Base-by-base conservation (phyloP, 805 yeast genomes). In the Gaillardinia entomophila region DNA sequence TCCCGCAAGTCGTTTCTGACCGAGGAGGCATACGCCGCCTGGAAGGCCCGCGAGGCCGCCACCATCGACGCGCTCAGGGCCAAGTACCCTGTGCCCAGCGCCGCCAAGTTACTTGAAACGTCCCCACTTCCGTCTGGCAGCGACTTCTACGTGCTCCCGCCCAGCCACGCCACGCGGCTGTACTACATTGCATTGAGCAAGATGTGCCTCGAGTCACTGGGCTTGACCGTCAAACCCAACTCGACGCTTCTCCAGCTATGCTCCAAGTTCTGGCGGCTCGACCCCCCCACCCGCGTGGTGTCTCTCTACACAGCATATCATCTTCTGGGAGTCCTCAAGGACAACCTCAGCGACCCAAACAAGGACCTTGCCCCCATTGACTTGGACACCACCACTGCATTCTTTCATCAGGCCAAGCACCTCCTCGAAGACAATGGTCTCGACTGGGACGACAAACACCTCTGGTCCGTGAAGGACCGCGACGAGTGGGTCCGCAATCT, bases 201-300 rank as follows among this genome's bases (percentile, higher is more conserved):
- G 25, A 48, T 62, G 15, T 67, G 82, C 28, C 43, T 79, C 5
- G 59, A 58, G 17, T n/a, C n/a, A n/a, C n/a, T n/a, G n/a, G n/a
- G n/a, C n/a, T n/a, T n/a, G n/a, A n/a, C n/a, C n/a, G 28, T 36
- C 13, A 37, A 38, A 19, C 32, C 31, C 12, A 16, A 20, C 3
- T 3, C 33, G 40, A 64, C 61, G 28, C 50, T 81, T 10, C 44
- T 81, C 3, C 52, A 48, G 1, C 51, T 63, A 12, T 71, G 75
- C 33, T 59, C 75, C 5, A 64, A 60, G 26, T 61, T 73, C 33
- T 83, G 92, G 92, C 59, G 82, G 36, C 51, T 81, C 4, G 71
- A 68, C 37, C 52, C 51, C 5, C 59, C 76, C 0, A 62, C 84
- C 0, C 56, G 72, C 30, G 71, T 77, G 0, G 62, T 71, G 0